Base-by-base conservation (phyloP, 495 filamentous ascomycete genomes). In the Melanomma pulvis-pyrius region DNA sequence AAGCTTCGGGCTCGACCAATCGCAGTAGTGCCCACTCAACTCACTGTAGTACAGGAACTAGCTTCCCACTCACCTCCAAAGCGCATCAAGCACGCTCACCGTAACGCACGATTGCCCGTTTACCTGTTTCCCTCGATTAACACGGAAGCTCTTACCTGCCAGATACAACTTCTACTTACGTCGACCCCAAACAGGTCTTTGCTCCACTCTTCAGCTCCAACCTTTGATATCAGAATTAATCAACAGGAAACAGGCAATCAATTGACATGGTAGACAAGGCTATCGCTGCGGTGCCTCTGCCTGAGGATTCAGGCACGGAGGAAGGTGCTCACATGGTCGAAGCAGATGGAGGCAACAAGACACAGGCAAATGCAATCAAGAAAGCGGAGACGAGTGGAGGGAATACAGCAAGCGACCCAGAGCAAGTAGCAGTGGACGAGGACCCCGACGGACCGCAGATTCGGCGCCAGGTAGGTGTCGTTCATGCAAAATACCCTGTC, bases 381-480 rank as follows among this genome's bases (percentile, higher is more conserved):
- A n/a, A n/a, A 1, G 6, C 30, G 17, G 28, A 57, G 25, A 30
- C 21, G 32, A 24, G 4, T 25, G 39, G 19, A 17, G 46, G n/a
- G 12, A 47, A n/a, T 12, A 26, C 58, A 24, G 8, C 2, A 21
- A 46, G 21, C 7, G 22, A 2, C 4, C 9, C n/a, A 39, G 30
- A 24, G 2, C 22, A 25, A 30, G 32, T n/a, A 12, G 53, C 21
- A 5, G 24, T 15, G 0, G 50, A 26, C 1, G 71, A 67, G 19
- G 65, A 74, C 50, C 71, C 69, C 5, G 48, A 72, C 55, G 69
- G 26, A n/a, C 59, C 68, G 8, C 59, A 46, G 19, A 67, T 72
- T 34, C 70, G 69, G n/a, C 36, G 70, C 2, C 72, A 73, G 47
- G 71, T 68, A 46, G 29, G 69, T 55, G 11, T 34, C 30, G 12